A percentile compares a stretch with the other conserved stretches of the same genome.
phyloP scores from a whole-genome alignment of 768 basidiomycete genomes.

The Fistulinella prunicolor region DNA sequence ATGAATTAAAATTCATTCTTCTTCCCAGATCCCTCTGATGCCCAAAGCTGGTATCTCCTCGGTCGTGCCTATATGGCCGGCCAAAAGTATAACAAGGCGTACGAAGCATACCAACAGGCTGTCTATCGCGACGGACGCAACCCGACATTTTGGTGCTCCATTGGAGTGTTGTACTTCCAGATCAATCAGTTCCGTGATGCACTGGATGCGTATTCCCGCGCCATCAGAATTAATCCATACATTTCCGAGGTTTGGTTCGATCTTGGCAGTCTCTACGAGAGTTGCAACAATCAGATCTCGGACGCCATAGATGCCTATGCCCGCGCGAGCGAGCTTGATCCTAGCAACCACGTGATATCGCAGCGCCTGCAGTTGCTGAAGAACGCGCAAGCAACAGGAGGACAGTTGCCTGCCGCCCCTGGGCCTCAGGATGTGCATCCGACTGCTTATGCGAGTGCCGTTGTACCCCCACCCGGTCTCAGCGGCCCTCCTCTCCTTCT shows the following conservation, averaged over 20 bases:
- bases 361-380: constrained; percentile 76
- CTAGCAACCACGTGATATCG: constrained; percentile 76
- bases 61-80: constrained; percentile 99
- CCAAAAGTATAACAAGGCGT: constrained; percentile 98
- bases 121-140: constrained; percentile 99
- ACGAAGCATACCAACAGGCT: constrained; percentile 98
- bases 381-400: constrained; percentile 73
- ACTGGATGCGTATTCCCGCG: constrained; percentile 97
- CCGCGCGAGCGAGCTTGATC: constrained; percentile 91
- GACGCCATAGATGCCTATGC: constrained; percentile 99
- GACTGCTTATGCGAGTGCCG: constrained; percentile 83
- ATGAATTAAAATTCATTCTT: neutral
- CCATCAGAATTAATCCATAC: constrained; percentile 98
- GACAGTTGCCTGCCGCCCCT: constrained; percentile 80
- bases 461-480: constrained; percentile 67
- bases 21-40: constrained; percentile 84
- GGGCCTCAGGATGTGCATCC: constrained; percentile 96
- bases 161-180: constrained; percentile 98
- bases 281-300: constrained; percentile 97
- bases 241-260: constrained; percentile 85
- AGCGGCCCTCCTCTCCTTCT: constrained; percentile 65
- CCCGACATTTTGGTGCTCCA: constrained; percentile 99
- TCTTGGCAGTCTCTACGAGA: constrained; percentile 94
- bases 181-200: constrained; percentile 99
- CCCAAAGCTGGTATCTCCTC: constrained; percentile 98